Percentiles rank a stretch among this genome's conserved stretches.
phyloP scores from a whole-genome alignment of 164 flowering plant species.

The Vitis cinerea region DNA sequence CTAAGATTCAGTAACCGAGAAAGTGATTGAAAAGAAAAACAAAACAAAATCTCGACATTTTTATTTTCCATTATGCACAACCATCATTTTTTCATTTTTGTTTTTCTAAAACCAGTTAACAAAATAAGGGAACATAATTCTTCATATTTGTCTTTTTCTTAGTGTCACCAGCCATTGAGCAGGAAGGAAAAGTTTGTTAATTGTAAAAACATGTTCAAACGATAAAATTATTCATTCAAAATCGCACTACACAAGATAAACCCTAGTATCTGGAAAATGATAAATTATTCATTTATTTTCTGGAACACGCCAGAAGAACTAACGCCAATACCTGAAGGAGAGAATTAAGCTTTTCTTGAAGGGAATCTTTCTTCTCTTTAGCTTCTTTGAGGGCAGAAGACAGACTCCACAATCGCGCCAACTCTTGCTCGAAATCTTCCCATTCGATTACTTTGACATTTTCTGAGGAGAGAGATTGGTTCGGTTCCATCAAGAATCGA shows the following conservation, averaged over 20 bases:
- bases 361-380: slow-evolving; percentile 42
- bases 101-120: too few relatives aligned
- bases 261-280: background rate
- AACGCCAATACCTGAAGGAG: slow-evolving; percentile 53
- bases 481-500: slow-evolving; percentile 26
- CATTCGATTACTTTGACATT: slow-evolving; percentile 55
- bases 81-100: too few relatives aligned
- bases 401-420: slow-evolving; percentile 74
- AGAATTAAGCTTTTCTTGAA: slow-evolving; percentile 50
- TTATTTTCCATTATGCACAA: too few relatives aligned
- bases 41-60: background rate
- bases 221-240: too few relatives aligned
- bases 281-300: background rate
- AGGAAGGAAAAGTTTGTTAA: too few relatives aligned
- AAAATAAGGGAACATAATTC: too few relatives aligned
- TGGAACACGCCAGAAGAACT: background rate
- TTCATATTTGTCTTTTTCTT: too few relatives aligned
- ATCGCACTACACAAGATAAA: too few relatives aligned
- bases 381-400: slow-evolving; percentile 69
- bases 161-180: too few relatives aligned
- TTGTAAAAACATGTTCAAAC: too few relatives aligned
- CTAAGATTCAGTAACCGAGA: too few relatives aligned
- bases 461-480: slow-evolving; percentile 13
- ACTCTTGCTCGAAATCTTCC: slow-evolving; percentile 88
- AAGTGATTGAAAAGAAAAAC: too few relatives aligned